Evolutionary conservation across 495 filamentous ascomycete species (phyloP).

Genomic region (Penicillium soppii): DNA sequence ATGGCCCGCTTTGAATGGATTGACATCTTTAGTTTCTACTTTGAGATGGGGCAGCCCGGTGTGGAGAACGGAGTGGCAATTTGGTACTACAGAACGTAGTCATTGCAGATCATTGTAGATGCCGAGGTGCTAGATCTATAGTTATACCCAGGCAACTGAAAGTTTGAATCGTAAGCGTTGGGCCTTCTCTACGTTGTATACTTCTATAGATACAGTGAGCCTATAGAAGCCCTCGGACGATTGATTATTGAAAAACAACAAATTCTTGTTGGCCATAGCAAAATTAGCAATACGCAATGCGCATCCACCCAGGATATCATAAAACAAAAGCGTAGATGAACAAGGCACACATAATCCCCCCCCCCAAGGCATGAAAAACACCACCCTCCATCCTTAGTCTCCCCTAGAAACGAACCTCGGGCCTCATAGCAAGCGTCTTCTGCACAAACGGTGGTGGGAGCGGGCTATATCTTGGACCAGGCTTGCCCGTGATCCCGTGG

Average conservation of each 20-base stretch:
- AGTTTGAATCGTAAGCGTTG: too few relatives aligned
- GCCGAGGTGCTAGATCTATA: not conserved
- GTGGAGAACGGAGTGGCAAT: too few relatives aligned
- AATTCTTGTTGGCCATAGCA: too few relatives aligned
- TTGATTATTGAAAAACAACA: too few relatives aligned
- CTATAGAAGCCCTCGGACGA: too few relatives aligned
- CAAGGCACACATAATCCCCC: not conserved
- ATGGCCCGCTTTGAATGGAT: not conserved
- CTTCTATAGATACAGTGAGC: too few relatives aligned
- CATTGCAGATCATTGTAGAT: not conserved
- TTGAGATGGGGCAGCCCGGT: too few relatives aligned
- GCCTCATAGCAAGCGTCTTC: conserved; percentile 12
- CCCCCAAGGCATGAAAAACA: not conserved
- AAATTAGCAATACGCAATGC: too few relatives aligned
- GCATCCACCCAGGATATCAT: not conserved
- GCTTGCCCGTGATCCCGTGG: conserved; percentile 5
- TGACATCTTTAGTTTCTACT: too few relatives aligned
- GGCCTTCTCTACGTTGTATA: too few relatives aligned
- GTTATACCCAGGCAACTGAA: too few relatives aligned
- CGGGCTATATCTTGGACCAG: conserved; percentile 18
- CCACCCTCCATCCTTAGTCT: not conserved
- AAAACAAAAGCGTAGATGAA: not conserved
- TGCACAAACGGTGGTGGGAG: conserved; percentile 18
- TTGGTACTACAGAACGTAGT: too few relatives aligned
- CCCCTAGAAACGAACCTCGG: conserved; percentile 24